Conservation (phyloP, 1,284 basidiomycete genomes). For the Gymnopus androsaceus region DNA sequence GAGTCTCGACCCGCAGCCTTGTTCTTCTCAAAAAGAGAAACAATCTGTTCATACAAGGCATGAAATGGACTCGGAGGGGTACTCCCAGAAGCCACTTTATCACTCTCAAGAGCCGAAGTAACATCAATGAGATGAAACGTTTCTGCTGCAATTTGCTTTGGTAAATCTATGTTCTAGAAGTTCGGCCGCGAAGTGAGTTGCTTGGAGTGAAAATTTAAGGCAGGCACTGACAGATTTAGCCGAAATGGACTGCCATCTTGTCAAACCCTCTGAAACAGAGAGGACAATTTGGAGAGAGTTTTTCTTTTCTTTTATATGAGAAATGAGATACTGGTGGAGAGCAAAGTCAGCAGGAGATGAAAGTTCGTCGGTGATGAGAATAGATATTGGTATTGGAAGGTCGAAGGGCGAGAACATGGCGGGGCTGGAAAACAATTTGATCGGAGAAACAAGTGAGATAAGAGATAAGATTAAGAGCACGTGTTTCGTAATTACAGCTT, state of each 20-base stretch:
- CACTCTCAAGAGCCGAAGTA: constrained; percentile 24
- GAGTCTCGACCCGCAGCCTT: constrained; percentile 31
- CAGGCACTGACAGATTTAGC: constrained; percentile 53
- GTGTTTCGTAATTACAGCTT: neutral
- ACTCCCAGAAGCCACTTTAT: too few relatives aligned
- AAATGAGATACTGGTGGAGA: constrained; percentile 51
- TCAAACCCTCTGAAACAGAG: constrained; percentile 55
- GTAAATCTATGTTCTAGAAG: constrained; percentile 54
- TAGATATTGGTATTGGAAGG: constrained; percentile 46
- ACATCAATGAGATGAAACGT: constrained; percentile 57
- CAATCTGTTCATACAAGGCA: constrained; percentile 3
- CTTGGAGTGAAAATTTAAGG: neutral
- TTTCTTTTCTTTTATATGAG: constrained; percentile 51
- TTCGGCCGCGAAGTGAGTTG: constrained; percentile 1
- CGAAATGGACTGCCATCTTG: constrained; percentile 62
- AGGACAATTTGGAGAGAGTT: constrained; percentile 44
- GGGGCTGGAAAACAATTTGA: too few relatives aligned
- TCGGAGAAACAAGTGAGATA: too few relatives aligned
- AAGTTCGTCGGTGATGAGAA: constrained; percentile 69
- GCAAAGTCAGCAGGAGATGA: constrained; percentile 68
- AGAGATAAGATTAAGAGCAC: too few relatives aligned
- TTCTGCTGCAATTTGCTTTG: constrained; percentile 42
- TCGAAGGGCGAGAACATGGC: constrained; percentile 47
- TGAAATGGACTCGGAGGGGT: constrained; percentile 13
- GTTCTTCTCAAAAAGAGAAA: constrained; percentile 28